Conservation (phyloP, 768 basidiomycete species). For the Mycena olivaceomarginata region DNA sequence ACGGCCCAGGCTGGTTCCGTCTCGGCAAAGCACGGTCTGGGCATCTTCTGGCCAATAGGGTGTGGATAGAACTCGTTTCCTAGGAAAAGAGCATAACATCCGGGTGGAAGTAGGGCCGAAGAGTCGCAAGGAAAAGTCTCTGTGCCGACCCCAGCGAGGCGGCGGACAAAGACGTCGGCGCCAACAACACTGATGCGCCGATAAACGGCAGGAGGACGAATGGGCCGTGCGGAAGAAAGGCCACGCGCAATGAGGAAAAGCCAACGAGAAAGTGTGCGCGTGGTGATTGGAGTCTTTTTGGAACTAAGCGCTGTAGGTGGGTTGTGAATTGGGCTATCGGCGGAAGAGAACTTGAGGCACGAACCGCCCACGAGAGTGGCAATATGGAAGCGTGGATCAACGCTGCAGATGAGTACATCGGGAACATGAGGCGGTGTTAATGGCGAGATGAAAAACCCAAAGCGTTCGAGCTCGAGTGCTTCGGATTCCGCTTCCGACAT, state of each 20-base stretch:
- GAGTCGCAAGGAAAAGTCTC: conserved; percentile 6
- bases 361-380: background rate
- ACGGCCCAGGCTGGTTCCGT: conserved; percentile 12
- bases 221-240: background rate
- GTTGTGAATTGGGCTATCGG: background rate
- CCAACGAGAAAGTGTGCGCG: background rate
- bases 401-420: background rate
- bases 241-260: conserved; percentile 10
- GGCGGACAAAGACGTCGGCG: conserved; percentile 6
- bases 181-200: conserved; percentile 13
- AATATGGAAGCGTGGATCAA: background rate
- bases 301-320: background rate
- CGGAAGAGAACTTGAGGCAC: background rate
- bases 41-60: background rate
- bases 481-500: no score
- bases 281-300: background rate
- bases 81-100: conserved; percentile 15
- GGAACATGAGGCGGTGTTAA: background rate
- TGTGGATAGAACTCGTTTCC: background rate
- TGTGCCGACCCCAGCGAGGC: background rate
- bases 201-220: conserved; percentile 3
- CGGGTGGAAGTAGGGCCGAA: background rate
- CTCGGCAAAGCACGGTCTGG: background rate
- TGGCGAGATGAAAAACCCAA: background rate
- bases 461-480: background rate